Evolutionary conservation across 2,329 filamentous ascomycete genomes (phyloP), one percentile per base, ranked within the genome.

Genomic region (Aspergillus pseudonomiae): DNA sequence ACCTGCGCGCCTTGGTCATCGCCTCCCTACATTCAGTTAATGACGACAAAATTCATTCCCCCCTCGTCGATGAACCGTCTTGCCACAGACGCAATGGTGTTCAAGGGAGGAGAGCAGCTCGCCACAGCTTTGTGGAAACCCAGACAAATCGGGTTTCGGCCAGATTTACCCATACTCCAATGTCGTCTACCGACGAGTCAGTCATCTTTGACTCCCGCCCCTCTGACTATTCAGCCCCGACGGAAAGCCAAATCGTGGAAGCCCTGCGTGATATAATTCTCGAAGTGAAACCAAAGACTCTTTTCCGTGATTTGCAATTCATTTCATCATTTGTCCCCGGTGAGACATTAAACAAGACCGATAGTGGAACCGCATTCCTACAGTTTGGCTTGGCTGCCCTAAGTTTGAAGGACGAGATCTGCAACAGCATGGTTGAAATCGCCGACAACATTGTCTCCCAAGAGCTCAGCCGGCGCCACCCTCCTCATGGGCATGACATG

Each of bases 321-420:
- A 88, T 89, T 64, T 86, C 87, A 3, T 84, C 87, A 0, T 87
- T 89, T 65, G 81, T 88, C 4, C 85, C 87, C 1, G 80, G 83
- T 6, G 80, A 84, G 12, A 83, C 84, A 50, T 78, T 89, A 14
- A 86, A 87, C 75, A 84, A 85, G 69, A 85, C 83, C 3, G 83
- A 85, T 19, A 81, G 83, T 58, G 84, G 87, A 45, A 95, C 93
- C 70, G 92, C 94, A 0, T 98, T 98, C 75, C 92, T 93, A 86
- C 92, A 97, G 71, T 91, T 93, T 30, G 93, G 92, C 0, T 85
- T 97, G 6, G 94, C 95, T 0, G 93, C 94, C 2, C 83, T 97
- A n/a, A 88, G 89, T 41, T 85, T 97, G 59, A 98, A 97, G 77
- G 89, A 92, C 68, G 93, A 97, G 68, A 89, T 95, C 5, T 94